phyloP scores from a whole-genome alignment of 306 rosid species.

The Gillenia trifoliata region DNA sequence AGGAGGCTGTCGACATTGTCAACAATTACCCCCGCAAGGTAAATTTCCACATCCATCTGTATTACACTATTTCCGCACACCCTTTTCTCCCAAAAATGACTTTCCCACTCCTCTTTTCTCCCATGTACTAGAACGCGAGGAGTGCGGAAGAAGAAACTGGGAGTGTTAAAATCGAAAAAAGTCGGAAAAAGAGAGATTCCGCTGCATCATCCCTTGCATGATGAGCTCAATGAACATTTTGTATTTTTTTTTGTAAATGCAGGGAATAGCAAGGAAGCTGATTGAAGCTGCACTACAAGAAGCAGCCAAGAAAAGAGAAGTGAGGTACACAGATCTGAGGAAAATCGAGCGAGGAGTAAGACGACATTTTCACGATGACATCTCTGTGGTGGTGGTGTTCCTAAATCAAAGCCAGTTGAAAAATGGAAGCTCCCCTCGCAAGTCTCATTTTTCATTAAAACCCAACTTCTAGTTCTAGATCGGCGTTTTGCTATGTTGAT shows the following conservation, averaged over 20 bases:
- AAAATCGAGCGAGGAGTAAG: slow-evolving; percentile 70
- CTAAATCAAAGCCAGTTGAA: slow-evolving; percentile 33
- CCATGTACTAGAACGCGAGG: no score
- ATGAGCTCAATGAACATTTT: neutral
- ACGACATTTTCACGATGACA: slow-evolving; percentile 87
- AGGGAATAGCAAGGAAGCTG: slow-evolving; percentile 74
- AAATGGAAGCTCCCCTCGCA: slow-evolving; percentile 31
- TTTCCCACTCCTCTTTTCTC: neutral
- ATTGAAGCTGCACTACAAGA: slow-evolving; percentile 66
- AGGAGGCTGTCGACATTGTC: slow-evolving; percentile 67
- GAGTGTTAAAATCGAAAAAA: neutral
- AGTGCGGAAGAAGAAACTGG: neutral
- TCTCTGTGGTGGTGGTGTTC: slow-evolving; percentile 67
- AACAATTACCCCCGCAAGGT: slow-evolving; percentile 54
- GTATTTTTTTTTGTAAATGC: neutral
- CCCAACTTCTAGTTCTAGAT: slow-evolving; percentile 29
- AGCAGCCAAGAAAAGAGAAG: slow-evolving; percentile 89
- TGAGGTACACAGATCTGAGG: slow-evolving; percentile 67
- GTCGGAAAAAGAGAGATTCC: neutral
- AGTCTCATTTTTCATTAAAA: slow-evolving; percentile 55
- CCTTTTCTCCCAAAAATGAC: neutral
- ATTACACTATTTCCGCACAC: no score
- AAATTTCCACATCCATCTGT: slow-evolving; percentile 3
- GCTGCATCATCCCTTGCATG: neutral
- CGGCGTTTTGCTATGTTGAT: neutral